These are phyloP conservation scores for Leishmania martiniquensis DNA, from an alignment of 208 protist genomes.

Conservation along the genomic window DNA sequence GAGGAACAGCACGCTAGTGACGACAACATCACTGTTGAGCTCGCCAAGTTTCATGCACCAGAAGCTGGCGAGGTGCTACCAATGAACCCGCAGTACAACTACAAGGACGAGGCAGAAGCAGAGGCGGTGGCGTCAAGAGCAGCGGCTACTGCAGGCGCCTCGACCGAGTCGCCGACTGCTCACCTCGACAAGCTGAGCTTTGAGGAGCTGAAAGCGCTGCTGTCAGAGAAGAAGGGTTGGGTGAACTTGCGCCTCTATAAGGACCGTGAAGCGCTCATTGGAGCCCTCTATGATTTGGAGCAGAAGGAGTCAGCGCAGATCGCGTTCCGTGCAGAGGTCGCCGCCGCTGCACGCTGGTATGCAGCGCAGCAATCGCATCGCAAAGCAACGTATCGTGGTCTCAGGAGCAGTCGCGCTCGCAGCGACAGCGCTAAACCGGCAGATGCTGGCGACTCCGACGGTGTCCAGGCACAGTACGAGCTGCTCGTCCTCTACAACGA, in stretches of 20 bases:
- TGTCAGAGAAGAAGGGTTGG: slow-evolving; percentile 38
- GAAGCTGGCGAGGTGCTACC: background rate
- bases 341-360: slow-evolving; percentile 22
- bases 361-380: slow-evolving; percentile 10
- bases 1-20: background rate
- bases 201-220: slow-evolving; percentile 35
- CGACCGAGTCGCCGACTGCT: background rate
- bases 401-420: slow-evolving; percentile 2
- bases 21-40: background rate
- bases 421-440: slow-evolving; percentile 4
- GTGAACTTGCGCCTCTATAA: slow-evolving; percentile 31
- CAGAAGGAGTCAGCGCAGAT: slow-evolving; percentile 19
- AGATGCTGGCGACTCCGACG: background rate
- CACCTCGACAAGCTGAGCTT: slow-evolving; percentile 16
- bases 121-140: background rate
- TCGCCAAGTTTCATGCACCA: too few species aligned
- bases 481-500: slow-evolving; percentile 31
- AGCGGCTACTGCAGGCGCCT: background rate
- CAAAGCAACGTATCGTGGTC: slow-evolving; percentile 2
- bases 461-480: slow-evolving; percentile 12
- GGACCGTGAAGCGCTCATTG: slow-evolving; percentile 23
- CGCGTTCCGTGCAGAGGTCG: slow-evolving; percentile 27
- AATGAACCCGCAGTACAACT: background rate
- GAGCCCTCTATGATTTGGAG: slow-evolving; percentile 24
- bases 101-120: slow-evolving; percentile 12